A percentile compares a stretch with the other conserved stretches of the same genome.
Evolutionary conservation across 78 protist genomes (phyloP).

Genomic region (Chrysochromulina parva): DNA sequence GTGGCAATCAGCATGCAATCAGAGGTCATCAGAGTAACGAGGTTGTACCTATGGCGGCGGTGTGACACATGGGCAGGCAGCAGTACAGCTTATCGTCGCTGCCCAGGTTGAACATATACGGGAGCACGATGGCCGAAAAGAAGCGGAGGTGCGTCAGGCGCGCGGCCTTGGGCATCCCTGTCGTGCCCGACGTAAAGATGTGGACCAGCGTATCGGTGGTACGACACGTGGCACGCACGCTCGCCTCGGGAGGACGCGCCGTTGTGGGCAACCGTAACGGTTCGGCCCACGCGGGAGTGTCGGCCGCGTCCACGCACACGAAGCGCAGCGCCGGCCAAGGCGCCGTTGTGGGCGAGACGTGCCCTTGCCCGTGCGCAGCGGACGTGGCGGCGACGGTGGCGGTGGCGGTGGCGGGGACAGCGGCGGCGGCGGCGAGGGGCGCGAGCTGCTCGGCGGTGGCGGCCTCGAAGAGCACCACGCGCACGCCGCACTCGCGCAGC

Average conservation of each 20-base stretch:
- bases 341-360: not conserved
- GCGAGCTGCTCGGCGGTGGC: not conserved
- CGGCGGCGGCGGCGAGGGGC: not conserved
- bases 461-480: not conserved
- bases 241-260: not conserved
- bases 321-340: not conserved
- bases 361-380: not conserved
- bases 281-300: not conserved
- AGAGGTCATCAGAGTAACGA: too few species aligned
- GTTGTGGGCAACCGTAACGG: not conserved
- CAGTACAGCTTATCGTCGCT: constrained; percentile 16
- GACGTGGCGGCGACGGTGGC: too few species aligned
- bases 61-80: constrained; percentile 55
- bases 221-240: not conserved
- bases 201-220: not conserved
- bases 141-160: constrained; percentile 42
- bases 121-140: not conserved
- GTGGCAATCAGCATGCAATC: too few species aligned
- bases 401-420: too few species aligned
- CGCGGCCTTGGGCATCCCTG: constrained; percentile 71
- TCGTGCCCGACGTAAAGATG: constrained; percentile 67
- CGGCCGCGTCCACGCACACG: not conserved
- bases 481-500: not conserved
- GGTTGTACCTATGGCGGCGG: not conserved
- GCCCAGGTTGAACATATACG: not conserved